Evolutionary conservation across 179 eudicot genomes (phyloP).

Genomic region (Drosera spatulata): DNA sequence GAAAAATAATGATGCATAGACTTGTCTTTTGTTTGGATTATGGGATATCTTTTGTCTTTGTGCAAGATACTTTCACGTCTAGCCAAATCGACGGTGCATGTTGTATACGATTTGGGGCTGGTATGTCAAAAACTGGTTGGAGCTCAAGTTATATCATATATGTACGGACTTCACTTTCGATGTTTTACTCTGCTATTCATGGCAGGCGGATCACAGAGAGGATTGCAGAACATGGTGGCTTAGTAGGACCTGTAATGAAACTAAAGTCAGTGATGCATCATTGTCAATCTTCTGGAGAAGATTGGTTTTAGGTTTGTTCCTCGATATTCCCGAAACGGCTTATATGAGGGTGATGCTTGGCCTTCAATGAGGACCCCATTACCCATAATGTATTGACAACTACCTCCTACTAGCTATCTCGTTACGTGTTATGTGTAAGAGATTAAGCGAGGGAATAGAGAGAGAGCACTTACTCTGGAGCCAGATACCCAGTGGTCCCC

Average conservation of each 20-base stretch:
- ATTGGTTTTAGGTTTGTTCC: no score
- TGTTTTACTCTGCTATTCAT: no score
- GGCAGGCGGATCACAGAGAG: no score
- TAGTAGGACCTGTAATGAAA: no score
- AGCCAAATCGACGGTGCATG: background rate
- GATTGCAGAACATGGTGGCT: no score
- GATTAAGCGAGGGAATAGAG: constrained; percentile 16
- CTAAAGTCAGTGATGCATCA: no score
- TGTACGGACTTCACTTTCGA: no score
- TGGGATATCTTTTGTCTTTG: background rate
- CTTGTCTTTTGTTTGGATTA: background rate
- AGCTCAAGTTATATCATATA: constrained; percentile 4
- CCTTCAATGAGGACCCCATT: background rate
- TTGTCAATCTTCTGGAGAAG: no score
- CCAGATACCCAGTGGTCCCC: constrained; percentile 94
- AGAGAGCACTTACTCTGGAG: constrained; percentile 80
- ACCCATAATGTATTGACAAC: constrained; percentile 12
- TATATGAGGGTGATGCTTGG: background rate
- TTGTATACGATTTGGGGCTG: no score
- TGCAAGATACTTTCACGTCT: background rate
- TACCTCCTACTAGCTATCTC: background rate
- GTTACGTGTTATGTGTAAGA: constrained; percentile 16
- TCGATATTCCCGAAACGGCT: no score
- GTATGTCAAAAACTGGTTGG: no score
- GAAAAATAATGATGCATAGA: background rate